Evolutionary conservation across 1,139 yeast species (phyloP), one percentile per base, ranked within the genome.

Genomic region (Candida anutae): DNA sequence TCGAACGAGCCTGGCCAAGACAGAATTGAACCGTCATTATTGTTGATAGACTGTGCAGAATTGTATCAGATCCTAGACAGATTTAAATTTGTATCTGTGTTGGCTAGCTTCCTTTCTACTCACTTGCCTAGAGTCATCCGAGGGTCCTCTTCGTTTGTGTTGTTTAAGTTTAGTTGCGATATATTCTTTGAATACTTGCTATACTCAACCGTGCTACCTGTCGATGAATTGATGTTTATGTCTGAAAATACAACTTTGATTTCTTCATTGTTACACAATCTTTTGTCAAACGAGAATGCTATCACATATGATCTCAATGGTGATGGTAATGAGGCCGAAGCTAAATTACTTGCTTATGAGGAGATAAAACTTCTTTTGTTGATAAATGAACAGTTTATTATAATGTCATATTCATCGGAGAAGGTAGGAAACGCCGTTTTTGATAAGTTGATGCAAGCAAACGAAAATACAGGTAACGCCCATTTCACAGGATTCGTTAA

Each of bases 341-440:
- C 76, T 38, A 69, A 78, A 26, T 43, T 59, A n/a, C 67, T 71
- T 34, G 82, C 84, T 29, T 76, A 76, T 39, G 74, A 83, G 23
- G 77, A 78, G 40, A 79, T 85, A 57, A 79, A 79, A 44, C 58
- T 83, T n/a, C 52, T 85, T 6, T 58, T 87, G 25, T 74, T 84
- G 3, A 59, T 87, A 13, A 85, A 85, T 48, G 95, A 87, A 48
- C 95, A 87, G 48, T 87, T 74, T 48, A 71, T 87, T 71, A 79
- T 84, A 74, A 64, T 65, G 24, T 67, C 73, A 16, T 64, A 58
- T 37, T 45, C 55, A 6, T 30, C 33, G 17, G 31, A 52, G 10
- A 45, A 47, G 5, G 44, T 62, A 19, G 53, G 55, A 25, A 74
- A 75, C 42, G 58, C 58, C 33, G 77, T 74, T 3, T 66, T 71